Evolutionary conservation across 768 basidiomycete genomes (phyloP).

Genomic region (Fomitopsis pulvina): DNA sequence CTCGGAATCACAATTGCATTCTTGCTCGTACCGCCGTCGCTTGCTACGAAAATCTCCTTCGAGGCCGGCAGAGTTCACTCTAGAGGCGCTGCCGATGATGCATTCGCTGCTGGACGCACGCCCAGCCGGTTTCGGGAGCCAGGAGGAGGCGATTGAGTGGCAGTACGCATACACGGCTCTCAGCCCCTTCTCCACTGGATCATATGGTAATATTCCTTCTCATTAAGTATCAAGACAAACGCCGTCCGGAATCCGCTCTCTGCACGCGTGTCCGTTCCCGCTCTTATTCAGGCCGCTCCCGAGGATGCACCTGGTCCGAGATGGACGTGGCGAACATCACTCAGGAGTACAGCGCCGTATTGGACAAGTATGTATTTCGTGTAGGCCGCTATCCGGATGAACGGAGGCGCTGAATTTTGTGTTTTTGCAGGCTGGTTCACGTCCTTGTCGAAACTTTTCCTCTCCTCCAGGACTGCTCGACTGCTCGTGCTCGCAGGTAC

Average conservation of each 20-base stretch:
- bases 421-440: conserved; percentile 76
- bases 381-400: background rate
- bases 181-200: background rate
- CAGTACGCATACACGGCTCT: conserved; percentile 60
- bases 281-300: conserved; percentile 50
- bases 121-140: conserved; percentile 77
- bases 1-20: no score
- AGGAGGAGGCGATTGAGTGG: conserved; percentile 90
- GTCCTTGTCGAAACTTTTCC: conserved; percentile 73
- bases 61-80: conserved; percentile 88
- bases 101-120: conserved; percentile 77
- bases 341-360: conserved; percentile 79
- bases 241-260: conserved; percentile 78
- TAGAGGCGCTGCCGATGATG: conserved; percentile 94
- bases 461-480: conserved; percentile 71
- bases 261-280: conserved; percentile 85
- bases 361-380: conserved; percentile 67
- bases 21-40: background rate
- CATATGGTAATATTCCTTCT: background rate
- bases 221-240: conserved; percentile 64
- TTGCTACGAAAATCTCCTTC: background rate
- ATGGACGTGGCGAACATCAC: conserved; percentile 79
- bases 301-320: conserved; percentile 30
- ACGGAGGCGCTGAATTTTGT: background rate
- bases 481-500: conserved; percentile 89